Percentiles rank a stretch among this genome's conserved stretches.
Conservation (phyloP, 2,329 filamentous ascomycete genomes). For the Diaporthe ilicicola region DNA sequence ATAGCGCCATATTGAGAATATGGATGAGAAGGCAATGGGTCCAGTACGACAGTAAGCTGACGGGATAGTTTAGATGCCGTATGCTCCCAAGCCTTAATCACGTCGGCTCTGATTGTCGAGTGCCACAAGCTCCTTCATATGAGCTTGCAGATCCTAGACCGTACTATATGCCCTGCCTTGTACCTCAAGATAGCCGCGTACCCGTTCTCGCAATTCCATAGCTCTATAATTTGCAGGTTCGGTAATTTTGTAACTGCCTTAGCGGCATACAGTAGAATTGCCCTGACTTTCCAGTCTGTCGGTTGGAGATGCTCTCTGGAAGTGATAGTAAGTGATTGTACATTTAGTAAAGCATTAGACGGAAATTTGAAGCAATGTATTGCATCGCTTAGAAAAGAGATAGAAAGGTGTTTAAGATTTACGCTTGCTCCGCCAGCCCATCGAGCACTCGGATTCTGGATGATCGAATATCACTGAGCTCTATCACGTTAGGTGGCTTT, state of each 20-base stretch:
- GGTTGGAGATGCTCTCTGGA: not conserved
- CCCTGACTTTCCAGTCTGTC: not conserved
- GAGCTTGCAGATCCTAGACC: not conserved
- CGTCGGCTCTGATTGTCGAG: not conserved
- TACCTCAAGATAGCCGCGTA: slow-evolving; percentile 9
- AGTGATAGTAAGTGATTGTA: not conserved
- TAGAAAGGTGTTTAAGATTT: slow-evolving; percentile 7
- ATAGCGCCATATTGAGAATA: not conserved
- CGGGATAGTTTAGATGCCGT: not conserved
- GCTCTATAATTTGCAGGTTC: slow-evolving; percentile 18
- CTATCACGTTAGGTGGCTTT: not conserved
- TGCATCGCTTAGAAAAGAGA: slow-evolving; percentile 15
- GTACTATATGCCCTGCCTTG: not conserved
- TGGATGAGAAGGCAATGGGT: not conserved
- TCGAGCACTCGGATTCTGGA: not conserved
- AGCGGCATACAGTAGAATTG: not conserved
- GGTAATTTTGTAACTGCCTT: not conserved
- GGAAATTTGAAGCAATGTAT: not conserved
- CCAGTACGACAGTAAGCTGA: not conserved
- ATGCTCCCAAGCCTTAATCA: not conserved
- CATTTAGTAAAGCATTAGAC: not conserved
- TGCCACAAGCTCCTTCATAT: not conserved
- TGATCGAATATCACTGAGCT: not conserved
- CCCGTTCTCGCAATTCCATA: slow-evolving; percentile 11
- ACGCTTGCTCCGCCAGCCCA: not conserved